Evolutionary conservation across 2,329 filamentous ascomycete genomes (phyloP).

Genomic region (Colletotrichum falcatum): DNA sequence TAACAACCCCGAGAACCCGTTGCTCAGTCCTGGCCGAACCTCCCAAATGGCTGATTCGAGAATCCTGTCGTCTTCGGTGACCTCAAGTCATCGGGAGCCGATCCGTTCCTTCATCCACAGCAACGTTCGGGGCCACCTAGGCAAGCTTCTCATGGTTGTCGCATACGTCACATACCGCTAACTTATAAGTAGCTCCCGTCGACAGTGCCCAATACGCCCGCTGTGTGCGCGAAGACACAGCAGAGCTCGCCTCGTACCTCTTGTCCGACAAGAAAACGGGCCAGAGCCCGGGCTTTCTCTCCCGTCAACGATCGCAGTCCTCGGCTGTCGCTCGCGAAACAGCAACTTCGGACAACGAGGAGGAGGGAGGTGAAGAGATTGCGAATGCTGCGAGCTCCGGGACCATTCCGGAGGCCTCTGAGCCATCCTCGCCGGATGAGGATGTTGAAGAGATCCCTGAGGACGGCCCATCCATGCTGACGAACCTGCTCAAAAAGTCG

Average conservation of each 20-base stretch:
- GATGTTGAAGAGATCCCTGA: conserved; percentile 44
- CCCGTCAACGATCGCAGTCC: conserved; percentile 52
- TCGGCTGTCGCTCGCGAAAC: conserved; percentile 46
- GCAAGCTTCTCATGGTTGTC: conserved; percentile 55
- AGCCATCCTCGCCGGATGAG: conserved; percentile 62
- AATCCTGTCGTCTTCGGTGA: conserved; percentile 53
- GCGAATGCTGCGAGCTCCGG: conserved; percentile 52
- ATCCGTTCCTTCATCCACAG: conserved; percentile 79
- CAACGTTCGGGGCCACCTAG: conserved; percentile 68
- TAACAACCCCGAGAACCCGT: conserved; percentile 44
- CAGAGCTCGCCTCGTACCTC: conserved; percentile 86
- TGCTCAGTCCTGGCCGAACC: conserved; percentile 39
- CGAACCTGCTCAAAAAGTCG: conserved; percentile 63
- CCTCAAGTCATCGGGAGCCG: conserved; percentile 67
- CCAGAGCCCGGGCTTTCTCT: conserved; percentile 60
- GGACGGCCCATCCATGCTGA: conserved; percentile 59
- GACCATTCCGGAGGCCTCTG: conserved; percentile 71
- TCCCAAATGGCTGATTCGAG: conserved; percentile 46
- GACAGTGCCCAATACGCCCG: conserved; percentile 81
- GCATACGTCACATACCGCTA: conserved; percentile 6
- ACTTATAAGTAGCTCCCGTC: conserved; percentile 55
- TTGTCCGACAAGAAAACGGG: conserved; percentile 71
- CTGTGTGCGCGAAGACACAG: conserved; percentile 86
- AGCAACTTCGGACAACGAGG: conserved; percentile 46
- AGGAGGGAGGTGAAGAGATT: conserved; percentile 38